phyloP scores from a whole-genome alignment of 1,139 yeast genomes.

The Taphrina wiesneri region DNA sequence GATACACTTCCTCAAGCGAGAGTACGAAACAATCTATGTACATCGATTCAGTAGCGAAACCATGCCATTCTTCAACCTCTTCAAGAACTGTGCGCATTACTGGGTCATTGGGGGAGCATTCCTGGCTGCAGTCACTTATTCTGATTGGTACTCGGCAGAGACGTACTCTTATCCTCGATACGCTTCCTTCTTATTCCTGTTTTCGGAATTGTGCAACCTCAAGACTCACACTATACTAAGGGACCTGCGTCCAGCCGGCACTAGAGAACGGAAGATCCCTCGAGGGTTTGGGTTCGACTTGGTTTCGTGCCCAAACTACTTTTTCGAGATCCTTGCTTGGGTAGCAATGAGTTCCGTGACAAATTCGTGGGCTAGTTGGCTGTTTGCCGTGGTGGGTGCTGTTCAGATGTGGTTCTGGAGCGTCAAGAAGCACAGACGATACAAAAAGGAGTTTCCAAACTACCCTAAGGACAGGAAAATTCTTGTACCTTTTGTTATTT shows the following conservation, averaged over 20 bases:
- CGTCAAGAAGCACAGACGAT: conserved; percentile 65
- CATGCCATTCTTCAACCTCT: conserved; percentile 84
- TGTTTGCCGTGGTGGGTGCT: conserved; percentile 70
- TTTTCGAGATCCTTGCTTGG: conserved; percentile 82
- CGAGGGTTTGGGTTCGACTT: conserved; percentile 53
- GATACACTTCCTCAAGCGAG: conserved; percentile 83
- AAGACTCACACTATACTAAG: conserved; percentile 65
- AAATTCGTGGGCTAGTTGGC: conserved; percentile 59
- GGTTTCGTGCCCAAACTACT: conserved; percentile 75
- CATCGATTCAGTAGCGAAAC: conserved; percentile 85
- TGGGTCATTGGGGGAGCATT: conserved; percentile 84
- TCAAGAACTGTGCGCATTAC: conserved; percentile 87
- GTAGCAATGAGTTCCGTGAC: conserved; percentile 64
- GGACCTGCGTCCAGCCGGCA: conserved; percentile 54
- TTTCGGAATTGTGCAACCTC: conserved; percentile 71
- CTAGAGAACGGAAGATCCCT: conserved; percentile 56
- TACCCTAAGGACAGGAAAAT: conserved; percentile 72
- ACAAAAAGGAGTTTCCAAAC: conserved; percentile 69
- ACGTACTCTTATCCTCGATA: conserved; percentile 39
- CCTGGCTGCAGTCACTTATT: conserved; percentile 67
- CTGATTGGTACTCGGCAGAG: conserved; percentile 51
- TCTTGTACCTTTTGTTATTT: conserved; percentile 59
- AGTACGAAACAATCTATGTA: conserved; percentile 76
- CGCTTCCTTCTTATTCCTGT: conserved; percentile 53
- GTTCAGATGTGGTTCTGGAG: conserved; percentile 84